Evolutionary conservation across 202 grass and related monocot genomes (phyloP), one percentile per base, ranked within the genome.

Genomic region (Zoysia matrella): DNA sequence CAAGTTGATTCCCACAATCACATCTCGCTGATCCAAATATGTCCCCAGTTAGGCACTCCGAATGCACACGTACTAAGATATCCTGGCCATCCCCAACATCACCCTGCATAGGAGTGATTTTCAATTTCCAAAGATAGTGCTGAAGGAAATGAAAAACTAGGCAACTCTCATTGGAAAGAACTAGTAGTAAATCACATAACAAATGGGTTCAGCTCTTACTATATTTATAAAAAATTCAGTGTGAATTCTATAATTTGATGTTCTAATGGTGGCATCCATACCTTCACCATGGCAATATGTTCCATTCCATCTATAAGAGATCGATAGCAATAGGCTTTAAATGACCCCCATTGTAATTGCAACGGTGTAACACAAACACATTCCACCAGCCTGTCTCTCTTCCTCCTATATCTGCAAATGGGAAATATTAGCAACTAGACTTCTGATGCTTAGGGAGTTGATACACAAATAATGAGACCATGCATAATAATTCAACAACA

Each of bases 201-300:
- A 69, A 48, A 71, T 48, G 0, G 43, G 54, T 46, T 14, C 43
- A 11, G 62, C 55, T 22, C 49, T 79, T 15, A 13, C 11, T 51
- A 55, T 22, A 69, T 11, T 74, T 9, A 47, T 30, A 30, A 30
- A 30, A 30, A 30, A 53, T 67, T 14, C 11, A 8, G 12, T 8
- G n/a, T 64, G 47, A 63, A 18, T 47, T 75, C 11, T 58, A 69
- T 9, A 47, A 83, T 12, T 3, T 15, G 18, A 47, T 39, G 13
- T 52, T 69, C 16, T 79, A 90, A 49, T 14, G 47, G 7, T 71
- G 47, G 48, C 11, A 71, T 73, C 47, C 79, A 78, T 86, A 98
- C 90, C 85, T 95, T 98, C 76, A 95, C 87, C 95, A 98, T 98
- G 51, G 90, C 95, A 88, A 98, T 98, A 87, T 98, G 95, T 73